Conservation (phyloP, 2,329 filamentous ascomycete species). For the Fusarium azukiicola region DNA sequence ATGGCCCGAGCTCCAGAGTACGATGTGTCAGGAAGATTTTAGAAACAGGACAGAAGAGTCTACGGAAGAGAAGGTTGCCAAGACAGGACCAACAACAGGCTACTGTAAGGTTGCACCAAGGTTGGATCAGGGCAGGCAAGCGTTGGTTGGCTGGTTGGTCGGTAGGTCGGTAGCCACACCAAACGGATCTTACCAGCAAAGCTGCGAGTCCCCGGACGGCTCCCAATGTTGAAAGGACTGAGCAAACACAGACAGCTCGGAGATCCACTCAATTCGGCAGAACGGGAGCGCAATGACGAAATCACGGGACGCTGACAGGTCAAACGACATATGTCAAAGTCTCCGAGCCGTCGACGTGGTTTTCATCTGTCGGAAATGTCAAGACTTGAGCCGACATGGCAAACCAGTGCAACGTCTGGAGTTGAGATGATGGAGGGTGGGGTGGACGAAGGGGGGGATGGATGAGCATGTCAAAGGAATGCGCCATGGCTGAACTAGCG, state of each 20-base stretch:
- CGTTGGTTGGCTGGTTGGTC: conserved; percentile 37
- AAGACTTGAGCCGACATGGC: conserved; percentile 7
- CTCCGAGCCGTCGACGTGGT: conserved; percentile 8
- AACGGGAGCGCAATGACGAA: conserved; percentile 17
- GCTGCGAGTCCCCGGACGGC: conserved; percentile 37
- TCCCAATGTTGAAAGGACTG: conserved; percentile 40
- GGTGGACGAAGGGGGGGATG: neutral
- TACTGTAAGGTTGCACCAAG: conserved; percentile 26
- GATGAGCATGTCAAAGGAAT: conserved; percentile 50
- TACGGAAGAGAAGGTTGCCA: conserved; percentile 38
- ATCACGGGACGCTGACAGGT: neutral
- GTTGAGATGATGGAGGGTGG: conserved; percentile 35
- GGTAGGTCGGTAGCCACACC: conserved; percentile 37
- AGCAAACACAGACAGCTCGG: conserved; percentile 39
- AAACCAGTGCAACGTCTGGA: conserved; percentile 24
- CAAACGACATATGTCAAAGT: conserved; percentile 21
- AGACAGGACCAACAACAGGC: conserved; percentile 46
- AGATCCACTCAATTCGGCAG: conserved; percentile 23
- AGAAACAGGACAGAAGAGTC: conserved; percentile 37
- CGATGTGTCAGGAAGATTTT: conserved; percentile 28
- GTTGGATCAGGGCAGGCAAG: conserved; percentile 43
- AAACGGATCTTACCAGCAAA: conserved; percentile 42
- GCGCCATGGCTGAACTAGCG: conserved; percentile 52
- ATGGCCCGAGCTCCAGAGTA: conserved; percentile 47
- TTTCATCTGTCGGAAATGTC: conserved; percentile 20